Base-by-base conservation (phyloP, 1,284 basidiomycete genomes). In the Veloboletus limbatus region DNA sequence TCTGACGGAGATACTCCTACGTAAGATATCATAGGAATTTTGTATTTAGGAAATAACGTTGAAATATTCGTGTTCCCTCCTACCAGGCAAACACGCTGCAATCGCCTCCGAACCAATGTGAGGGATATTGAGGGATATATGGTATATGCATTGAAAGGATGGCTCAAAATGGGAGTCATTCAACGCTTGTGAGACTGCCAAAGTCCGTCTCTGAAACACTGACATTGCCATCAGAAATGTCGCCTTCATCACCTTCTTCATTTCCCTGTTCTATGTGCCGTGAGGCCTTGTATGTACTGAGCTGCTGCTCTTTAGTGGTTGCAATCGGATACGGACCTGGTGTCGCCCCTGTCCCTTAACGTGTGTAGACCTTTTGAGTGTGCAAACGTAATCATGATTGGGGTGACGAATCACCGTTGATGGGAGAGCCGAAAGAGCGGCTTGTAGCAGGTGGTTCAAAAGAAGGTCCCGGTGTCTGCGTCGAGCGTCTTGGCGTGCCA, bases 171-270 rank as follows among this genome's bases (percentile, higher is more conserved):
- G 16, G n/a, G 28, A 41, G 36, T 42, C 60, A 80, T 57, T 82
- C 79, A 42, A 82, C 75, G 56, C 79, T 80, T 9, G 79, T 81
- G 51, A 81, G 68, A 62, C 78, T 81, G 40, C 74, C 75, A 39
- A 70, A 71, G 38, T 76, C 77, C 13, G 73, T 74, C 43, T 68
- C 76, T 32, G 72, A 70, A 46, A 77, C 57, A 50, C 74, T 76
- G 20, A 35, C 57, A 36, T 65, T 62, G 40, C 65, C 70, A 45
- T 60, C 62, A 47, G 61, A 64, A 31, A 45, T 42, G 20, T 63
- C 49, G 43, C 51, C 55, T 48, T 57, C 53, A 13, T 58, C 55
- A 35, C 43, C 40, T 17, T 38, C 48, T 21, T 51, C 47, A 30
- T 59, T 44, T 18, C 33, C 39, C 43, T 44, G 31, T 45, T 50